These are phyloP conservation scores for Fusarium odoratissimum DNA, from an alignment of 2,329 filamentous ascomycete genomes.

Conservation along the genomic window DNA sequence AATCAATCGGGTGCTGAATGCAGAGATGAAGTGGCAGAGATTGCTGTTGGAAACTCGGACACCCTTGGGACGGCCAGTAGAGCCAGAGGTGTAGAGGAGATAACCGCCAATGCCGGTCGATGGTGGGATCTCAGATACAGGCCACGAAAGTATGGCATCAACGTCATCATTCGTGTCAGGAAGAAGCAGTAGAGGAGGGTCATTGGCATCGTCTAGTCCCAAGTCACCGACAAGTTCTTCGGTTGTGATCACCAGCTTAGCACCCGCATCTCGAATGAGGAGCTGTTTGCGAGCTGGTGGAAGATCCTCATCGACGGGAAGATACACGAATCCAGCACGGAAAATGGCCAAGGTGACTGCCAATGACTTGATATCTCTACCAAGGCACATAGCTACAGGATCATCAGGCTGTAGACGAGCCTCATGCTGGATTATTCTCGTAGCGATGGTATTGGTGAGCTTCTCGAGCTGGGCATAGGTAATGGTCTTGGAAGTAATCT, in stretches of 20 bases:
- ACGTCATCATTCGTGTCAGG: not conserved
- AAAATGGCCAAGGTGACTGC: conserved; percentile 25
- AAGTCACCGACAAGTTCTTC: not conserved
- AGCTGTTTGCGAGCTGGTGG: conserved; percentile 18
- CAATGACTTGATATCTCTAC: conserved; percentile 13
- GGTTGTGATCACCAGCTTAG: conserved; percentile 7
- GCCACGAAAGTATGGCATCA: not conserved
- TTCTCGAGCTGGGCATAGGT: conserved; percentile 4
- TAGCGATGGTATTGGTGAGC: not conserved
- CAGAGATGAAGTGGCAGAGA: conserved; percentile 20
- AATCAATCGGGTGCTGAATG: conserved; percentile 1
- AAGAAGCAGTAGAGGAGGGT: not conserved
- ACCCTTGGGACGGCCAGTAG: conserved; percentile 24
- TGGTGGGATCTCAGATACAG: fast-evolving
- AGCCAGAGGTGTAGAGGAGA: conserved; percentile 28
- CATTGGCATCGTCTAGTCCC: not conserved
- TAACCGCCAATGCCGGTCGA: not conserved
- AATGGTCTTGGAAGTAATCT: not conserved
- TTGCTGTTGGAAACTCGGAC: conserved; percentile 17
- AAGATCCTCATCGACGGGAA: conserved; percentile 7
- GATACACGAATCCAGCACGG: conserved; percentile 4
- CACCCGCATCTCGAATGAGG: conserved; percentile 13
- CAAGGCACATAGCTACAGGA: conserved; percentile 7
- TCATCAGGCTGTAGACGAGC: not conserved
- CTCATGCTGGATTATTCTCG: not conserved